Base-by-base conservation (phyloP, 495 filamentous ascomycete genomes). In the Trichoderma erinaceum region DNA sequence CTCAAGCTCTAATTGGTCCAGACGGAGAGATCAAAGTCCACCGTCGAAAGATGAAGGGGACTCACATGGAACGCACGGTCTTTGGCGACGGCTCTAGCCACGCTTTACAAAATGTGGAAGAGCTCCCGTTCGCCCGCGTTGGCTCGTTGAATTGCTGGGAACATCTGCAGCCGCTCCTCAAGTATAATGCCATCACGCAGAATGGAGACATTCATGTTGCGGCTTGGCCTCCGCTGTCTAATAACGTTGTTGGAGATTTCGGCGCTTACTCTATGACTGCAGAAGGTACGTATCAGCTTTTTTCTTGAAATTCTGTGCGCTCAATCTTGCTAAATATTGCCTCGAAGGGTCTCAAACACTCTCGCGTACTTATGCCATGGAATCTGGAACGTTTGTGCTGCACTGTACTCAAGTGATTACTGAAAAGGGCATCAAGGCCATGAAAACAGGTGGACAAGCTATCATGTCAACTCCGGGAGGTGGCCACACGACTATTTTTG, bases 21-120 rank as follows among this genome's bases (percentile, higher is more conserved):
- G 74, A 79, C 23, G 86, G 86, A 1, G 73, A 78, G 18, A 72
- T 88, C 29, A 67, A 76, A 6, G 74, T 79, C 41, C 72, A 74
- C 18, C 79, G 86, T 0, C 74, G 83, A 12, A 88, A 88, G 77
- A 76, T 88, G 61, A 88, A 89, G 73, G 78, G 85, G 0, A 88
- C 86, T 29, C 86, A 88, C 68, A 83, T 88, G 79, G 86, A 89
- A 72, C 80, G 86, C 7, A 86, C 85, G 0, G 75, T 88, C 41
- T 88, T 84, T 64, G 86, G 86, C 0, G 86, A 89, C 70, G 79
- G 78, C 0, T 76, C 73, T 0, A 84, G 80, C 0, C 41, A 58
- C 6, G 76, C 80, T 27, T 74, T 77, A 8, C 71, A 73, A 15
- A 78, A 74, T 66, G 86, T 88, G 1, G 80, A 71, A 0, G 77